phyloP scores from a whole-genome alignment of 2,329 filamentous ascomycete species.

The Scytalidium sp. region DNA sequence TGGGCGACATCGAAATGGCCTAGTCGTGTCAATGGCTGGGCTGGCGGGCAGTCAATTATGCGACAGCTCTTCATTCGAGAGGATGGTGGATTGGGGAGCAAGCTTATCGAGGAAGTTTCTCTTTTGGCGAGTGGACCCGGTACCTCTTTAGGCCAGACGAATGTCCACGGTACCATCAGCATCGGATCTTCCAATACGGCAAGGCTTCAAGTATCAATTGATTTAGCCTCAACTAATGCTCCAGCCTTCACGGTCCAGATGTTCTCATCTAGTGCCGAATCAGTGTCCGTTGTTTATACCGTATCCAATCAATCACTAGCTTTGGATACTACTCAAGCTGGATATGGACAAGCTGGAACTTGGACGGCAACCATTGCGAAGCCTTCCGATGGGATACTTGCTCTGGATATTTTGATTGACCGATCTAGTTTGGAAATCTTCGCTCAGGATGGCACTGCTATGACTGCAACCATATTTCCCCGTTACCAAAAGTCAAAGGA shows the following conservation, averaged over 20 bases:
- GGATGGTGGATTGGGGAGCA: constrained; percentile 25
- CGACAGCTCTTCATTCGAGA: constrained; percentile 26
- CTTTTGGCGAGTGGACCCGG: constrained; percentile 15
- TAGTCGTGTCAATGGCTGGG: constrained; percentile 28
- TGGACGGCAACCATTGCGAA: constrained; percentile 22
- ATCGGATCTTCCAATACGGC: constrained; percentile 21
- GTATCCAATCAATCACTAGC: constrained; percentile 18
- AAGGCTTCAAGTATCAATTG: constrained; percentile 20
- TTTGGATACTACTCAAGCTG: constrained; percentile 27
- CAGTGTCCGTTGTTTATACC: constrained; percentile 19
- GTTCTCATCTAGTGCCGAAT: constrained; percentile 23
- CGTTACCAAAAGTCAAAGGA: constrained; percentile 24
- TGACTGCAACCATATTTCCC: constrained; percentile 24
- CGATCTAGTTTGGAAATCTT: constrained; percentile 27
- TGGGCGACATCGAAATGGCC: constrained; percentile 35
- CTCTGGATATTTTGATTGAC: constrained; percentile 28
- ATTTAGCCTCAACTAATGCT: constrained; percentile 22
- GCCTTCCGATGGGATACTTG: constrained; percentile 15
- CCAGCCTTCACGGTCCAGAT: constrained; percentile 21
- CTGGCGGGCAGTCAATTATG: constrained; percentile 25
- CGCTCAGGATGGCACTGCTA: constrained; percentile 24
- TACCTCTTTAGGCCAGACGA: constrained; percentile 12
- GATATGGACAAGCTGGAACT: constrained; percentile 25
- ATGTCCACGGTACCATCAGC: constrained; percentile 13
- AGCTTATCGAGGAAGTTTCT: constrained; percentile 20